Percentiles rank a stretch among this genome's conserved stretches.
Evolutionary conservation across 169 alveolate species (phyloP).

Genomic region (Plasmodium blacklocki): DNA sequence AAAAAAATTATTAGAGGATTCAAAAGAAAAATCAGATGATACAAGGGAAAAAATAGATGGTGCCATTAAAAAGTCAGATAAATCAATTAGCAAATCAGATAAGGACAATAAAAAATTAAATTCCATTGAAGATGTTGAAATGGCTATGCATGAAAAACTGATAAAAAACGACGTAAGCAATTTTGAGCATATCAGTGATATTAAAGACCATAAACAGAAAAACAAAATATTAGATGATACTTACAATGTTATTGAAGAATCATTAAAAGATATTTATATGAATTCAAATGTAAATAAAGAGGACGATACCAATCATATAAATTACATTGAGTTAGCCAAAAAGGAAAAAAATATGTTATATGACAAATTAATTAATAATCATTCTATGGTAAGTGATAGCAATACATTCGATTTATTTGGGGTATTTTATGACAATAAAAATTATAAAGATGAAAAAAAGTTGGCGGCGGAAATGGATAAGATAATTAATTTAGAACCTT

Average conservation of each 20-base stretch:
- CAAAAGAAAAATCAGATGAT: slow-evolving; percentile 17
- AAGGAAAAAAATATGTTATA: slow-evolving; percentile 54
- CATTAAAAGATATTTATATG: slow-evolving; percentile 42
- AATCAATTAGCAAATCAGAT: background rate
- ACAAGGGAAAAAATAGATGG: background rate
- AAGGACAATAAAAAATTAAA: background rate
- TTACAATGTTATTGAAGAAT: slow-evolving; percentile 52
- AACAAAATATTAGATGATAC: slow-evolving; percentile 59
- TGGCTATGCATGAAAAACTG: slow-evolving; percentile 34
- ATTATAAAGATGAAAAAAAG: slow-evolving; percentile 52
- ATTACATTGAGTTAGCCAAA: slow-evolving; percentile 71
- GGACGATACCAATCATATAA: slow-evolving; percentile 15
- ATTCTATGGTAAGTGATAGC: slow-evolving; percentile 34
- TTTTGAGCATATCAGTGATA: slow-evolving; percentile 59
- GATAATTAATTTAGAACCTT: slow-evolving; percentile 65
- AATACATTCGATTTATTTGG: slow-evolving; percentile 75
- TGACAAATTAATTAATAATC: slow-evolving; percentile 23
- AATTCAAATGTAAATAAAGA: background rate
- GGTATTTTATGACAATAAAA: slow-evolving; percentile 61
- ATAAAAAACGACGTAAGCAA: slow-evolving; percentile 18
- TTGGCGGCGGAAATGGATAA: slow-evolving; percentile 34
- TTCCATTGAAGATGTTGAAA: slow-evolving; percentile 12
- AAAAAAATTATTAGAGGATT: slow-evolving; percentile 18
- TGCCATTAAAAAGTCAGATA: background rate
- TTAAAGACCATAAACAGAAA: slow-evolving; percentile 47